Percentiles rank a stretch among this genome's conserved stretches.
These are phyloP conservation scores for Trichoderma arundinaceum DNA, from an alignment of 2,329 filamentous ascomycete species.

Conservation along the genomic window DNA sequence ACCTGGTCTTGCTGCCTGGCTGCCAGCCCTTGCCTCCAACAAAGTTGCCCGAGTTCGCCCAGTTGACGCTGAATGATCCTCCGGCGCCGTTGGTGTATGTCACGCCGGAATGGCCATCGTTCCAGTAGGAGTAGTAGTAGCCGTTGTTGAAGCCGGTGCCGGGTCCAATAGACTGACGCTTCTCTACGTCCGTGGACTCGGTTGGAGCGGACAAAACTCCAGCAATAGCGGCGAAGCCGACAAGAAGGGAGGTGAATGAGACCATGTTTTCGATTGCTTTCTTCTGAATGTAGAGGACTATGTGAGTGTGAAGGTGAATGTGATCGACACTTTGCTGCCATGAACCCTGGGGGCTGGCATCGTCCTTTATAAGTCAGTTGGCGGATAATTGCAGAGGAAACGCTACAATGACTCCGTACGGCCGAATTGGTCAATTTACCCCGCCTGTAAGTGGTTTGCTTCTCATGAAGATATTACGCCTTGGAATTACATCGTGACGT, in stretches of 20 bases:
- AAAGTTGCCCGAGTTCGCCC: constrained; percentile 26
- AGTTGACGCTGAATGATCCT: constrained; percentile 24
- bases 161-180: constrained; percentile 18
- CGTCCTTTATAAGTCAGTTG: constrained; percentile 5
- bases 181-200: constrained; percentile 9
- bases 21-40: constrained; percentile 28
- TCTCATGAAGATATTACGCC: not conserved
- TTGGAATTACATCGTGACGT: constrained; percentile 10
- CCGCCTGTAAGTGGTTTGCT: not conserved
- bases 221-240: constrained; percentile 7
- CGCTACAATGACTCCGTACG: not conserved
- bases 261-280: constrained; percentile 15
- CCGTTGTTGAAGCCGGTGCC: constrained; percentile 22
- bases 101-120: constrained; percentile 14
- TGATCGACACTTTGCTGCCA: not conserved
- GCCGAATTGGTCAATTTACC: constrained; percentile 12
- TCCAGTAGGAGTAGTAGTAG: constrained; percentile 27
- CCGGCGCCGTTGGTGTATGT: constrained; percentile 24
- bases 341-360: not conserved
- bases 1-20: constrained; percentile 22
- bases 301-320: not conserved
- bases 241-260: constrained; percentile 21
- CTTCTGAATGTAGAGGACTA: not conserved
- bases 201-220: constrained; percentile 24
- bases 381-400: constrained; percentile 9